phyloP scores from a whole-genome alignment of 768 basidiomycete genomes.

The Suillus spraguei region DNA sequence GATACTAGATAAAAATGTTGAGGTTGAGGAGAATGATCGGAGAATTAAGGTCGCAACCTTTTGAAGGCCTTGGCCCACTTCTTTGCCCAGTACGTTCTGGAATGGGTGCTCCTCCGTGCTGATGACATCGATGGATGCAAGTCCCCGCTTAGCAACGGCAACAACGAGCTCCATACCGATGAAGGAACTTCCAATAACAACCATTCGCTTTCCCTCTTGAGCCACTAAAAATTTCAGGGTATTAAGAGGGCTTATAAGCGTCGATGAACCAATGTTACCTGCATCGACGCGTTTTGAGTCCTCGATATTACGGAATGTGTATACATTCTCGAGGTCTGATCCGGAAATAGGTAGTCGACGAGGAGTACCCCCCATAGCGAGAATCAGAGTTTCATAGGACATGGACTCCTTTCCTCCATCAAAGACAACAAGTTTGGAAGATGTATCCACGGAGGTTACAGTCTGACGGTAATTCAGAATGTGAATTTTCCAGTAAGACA shows the following conservation, averaged over 20 bases:
- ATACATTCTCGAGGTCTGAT: conserved; percentile 72
- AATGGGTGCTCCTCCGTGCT: conserved; percentile 85
- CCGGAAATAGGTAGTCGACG: conserved; percentile 79
- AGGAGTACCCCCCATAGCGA: conserved; percentile 77
- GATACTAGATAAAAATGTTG: conserved; percentile 49
- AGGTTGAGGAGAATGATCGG: neutral
- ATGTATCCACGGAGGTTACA: conserved; percentile 70
- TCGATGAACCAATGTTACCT: conserved; percentile 42
- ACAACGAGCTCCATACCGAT: conserved; percentile 92
- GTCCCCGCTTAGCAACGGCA: conserved; percentile 71
- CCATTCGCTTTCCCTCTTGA: conserved; percentile 73
- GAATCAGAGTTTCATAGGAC: conserved; percentile 74
- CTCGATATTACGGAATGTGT: conserved; percentile 68
- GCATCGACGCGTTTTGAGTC: conserved; percentile 74
- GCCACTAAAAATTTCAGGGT: conserved; percentile 41
- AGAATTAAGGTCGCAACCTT: conserved; percentile 49
- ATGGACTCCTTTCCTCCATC: conserved; percentile 60
- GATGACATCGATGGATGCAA: conserved; percentile 81
- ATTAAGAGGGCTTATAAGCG: conserved; percentile 3
- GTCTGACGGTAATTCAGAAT: conserved; percentile 39
- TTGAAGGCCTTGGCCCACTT: conserved; percentile 75
- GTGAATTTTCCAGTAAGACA: conserved; percentile 10
- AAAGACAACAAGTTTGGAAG: conserved; percentile 62
- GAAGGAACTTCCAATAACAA: conserved; percentile 88
- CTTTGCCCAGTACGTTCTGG: conserved; percentile 76